Evolutionary conservation across 495 filamentous ascomycete species (phyloP), one percentile per base, ranked within the genome.

Genomic region (Aspergillus olivimuriae): DNA sequence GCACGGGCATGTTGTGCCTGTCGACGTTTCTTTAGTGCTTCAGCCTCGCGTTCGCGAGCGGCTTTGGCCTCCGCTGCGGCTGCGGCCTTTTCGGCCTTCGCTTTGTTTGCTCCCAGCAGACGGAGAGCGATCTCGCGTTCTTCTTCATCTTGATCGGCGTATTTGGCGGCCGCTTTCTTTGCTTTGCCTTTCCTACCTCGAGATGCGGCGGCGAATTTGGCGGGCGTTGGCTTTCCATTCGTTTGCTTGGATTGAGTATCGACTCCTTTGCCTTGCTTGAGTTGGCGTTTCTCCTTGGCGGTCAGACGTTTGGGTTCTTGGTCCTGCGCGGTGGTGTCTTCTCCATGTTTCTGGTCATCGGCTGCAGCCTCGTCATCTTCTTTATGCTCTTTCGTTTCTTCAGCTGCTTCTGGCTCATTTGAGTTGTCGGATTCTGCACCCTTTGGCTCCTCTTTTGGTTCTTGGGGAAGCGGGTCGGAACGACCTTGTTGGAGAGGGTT

Each of bases 111-210:
- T 31, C 92, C 92, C 9, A 95, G 80, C 12, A 96, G 72, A 12
- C 78, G 76, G 57, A 95, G 81, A 42, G 89, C 89, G 1, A 90
- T 73, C 24, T 75, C 78, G 31, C 89, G 86, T 50, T 98, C 92
- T 56, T 92, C 89, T 14, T 94, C 89, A 55, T 95, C 89, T 73
- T 98, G 92, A 53, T 94, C 74, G 23, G 87, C 89, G 62, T 98
- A 98, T 65, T 96, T 97, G 35, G 76, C 65, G 19, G 88, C 87
- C 0, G 86, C 78, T 56, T 94, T 95, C 69, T 92, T 95, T 34
- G 80, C 78, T 58, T 95, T 98, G 34, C 72, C 75, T 43, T 77
- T 81, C 63, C 94, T 91, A 28, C 89, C 92, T 19, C 91, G 87
- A 30, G 84, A 80, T 23, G 62, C 62, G 24, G 61, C 58, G 44